Conservation (phyloP, 108 stramenopile genomes). For the Nitzschia inconspicua region DNA sequence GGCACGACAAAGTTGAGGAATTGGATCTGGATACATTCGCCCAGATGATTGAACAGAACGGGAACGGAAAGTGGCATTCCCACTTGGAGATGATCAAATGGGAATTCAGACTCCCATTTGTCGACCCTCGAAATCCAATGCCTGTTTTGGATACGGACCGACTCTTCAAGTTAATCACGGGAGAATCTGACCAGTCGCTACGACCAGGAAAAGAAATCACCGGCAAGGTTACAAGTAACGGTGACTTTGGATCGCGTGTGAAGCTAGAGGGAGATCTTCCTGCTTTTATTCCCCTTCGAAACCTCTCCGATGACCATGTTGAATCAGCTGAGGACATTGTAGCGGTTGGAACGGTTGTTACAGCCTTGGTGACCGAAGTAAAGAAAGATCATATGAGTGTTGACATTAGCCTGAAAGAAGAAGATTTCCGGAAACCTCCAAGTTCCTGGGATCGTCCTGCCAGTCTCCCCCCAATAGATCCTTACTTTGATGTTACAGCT, state of each 20-base stretch:
- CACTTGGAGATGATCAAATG: conserved; percentile 90
- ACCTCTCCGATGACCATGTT: conserved; percentile 82
- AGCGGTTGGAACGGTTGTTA: conserved; percentile 68
- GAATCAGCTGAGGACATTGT: conserved; percentile 85
- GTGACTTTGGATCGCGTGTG: conserved; percentile 84
- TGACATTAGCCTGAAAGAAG: conserved; percentile 81
- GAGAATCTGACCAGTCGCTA: conserved; percentile 81
- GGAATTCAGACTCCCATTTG: conserved; percentile 88
- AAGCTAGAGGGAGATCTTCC: conserved; percentile 88
- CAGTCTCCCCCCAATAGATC: conserved; percentile 63
- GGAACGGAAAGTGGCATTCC: conserved; percentile 71
- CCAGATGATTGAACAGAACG: conserved; percentile 67
- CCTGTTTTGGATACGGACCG: conserved; percentile 63
- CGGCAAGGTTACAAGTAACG: conserved; percentile 73
- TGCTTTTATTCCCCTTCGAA: conserved; percentile 79
- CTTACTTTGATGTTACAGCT: conserved; percentile 58
- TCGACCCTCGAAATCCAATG: conserved; percentile 84
- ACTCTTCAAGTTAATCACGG: conserved; percentile 82
- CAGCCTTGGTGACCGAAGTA: conserved; percentile 81
- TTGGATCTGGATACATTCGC: conserved; percentile 85
- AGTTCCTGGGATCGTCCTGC: conserved; percentile 80
- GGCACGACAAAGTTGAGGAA: conserved; percentile 87
- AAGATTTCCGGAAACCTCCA: conserved; percentile 77
- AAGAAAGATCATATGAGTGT: conserved; percentile 92
- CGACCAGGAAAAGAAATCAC: conserved; percentile 87